These are phyloP conservation scores for Kodamaea kaohsiungensis DNA, from an alignment of 805 yeast species.

Conservation along the genomic window DNA sequence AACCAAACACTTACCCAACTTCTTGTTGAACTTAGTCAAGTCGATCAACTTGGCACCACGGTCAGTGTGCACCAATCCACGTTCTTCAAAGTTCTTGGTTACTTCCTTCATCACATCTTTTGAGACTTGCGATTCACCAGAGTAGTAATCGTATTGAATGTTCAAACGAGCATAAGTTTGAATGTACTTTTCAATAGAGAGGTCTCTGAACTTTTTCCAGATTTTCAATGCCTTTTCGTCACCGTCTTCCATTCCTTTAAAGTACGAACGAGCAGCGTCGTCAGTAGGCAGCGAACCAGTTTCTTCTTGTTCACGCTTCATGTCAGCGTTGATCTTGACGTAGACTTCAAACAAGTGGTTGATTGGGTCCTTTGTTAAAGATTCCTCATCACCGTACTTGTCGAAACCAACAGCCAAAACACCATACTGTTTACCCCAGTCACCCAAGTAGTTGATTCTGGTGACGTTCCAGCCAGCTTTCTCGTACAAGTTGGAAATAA, in stretches of 20 bases:
- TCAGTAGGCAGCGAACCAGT: slow-evolving; percentile 49
- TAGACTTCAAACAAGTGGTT: slow-evolving; percentile 93
- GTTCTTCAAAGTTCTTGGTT: slow-evolving; percentile 59
- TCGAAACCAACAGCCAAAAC: slow-evolving; percentile 89
- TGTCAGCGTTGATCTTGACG: slow-evolving; percentile 81
- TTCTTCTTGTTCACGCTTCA: slow-evolving; percentile 61
- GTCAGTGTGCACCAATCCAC: slow-evolving; percentile 76
- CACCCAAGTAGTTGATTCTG: slow-evolving; percentile 94
- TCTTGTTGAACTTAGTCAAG: slow-evolving; percentile 80
- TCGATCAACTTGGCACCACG: slow-evolving; percentile 90
- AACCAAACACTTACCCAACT: slow-evolving; percentile 88
- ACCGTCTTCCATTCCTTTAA: slow-evolving; percentile 91
- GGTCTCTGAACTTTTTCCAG: slow-evolving; percentile 89
- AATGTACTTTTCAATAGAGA: slow-evolving; percentile 83
- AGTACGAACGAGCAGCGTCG: slow-evolving; percentile 82
- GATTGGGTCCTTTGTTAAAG: slow-evolving; percentile 76
- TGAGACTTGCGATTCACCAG: slow-evolving; percentile 95
- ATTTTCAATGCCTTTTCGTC: slow-evolving; percentile 73
- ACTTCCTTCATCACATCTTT: slow-evolving; percentile 69
- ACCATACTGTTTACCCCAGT: slow-evolving; percentile 99
- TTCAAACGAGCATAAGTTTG: slow-evolving; percentile 90
- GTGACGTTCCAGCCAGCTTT: slow-evolving; percentile 89
- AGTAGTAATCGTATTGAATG: slow-evolving; percentile 82
- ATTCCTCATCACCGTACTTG: slow-evolving; percentile 79
- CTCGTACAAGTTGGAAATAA: slow-evolving; percentile 85